These are phyloP conservation scores for Chytriomyces hyalinus DNA, from an alignment of 192 early-diverging fungal genomes.

Conservation along the genomic window DNA sequence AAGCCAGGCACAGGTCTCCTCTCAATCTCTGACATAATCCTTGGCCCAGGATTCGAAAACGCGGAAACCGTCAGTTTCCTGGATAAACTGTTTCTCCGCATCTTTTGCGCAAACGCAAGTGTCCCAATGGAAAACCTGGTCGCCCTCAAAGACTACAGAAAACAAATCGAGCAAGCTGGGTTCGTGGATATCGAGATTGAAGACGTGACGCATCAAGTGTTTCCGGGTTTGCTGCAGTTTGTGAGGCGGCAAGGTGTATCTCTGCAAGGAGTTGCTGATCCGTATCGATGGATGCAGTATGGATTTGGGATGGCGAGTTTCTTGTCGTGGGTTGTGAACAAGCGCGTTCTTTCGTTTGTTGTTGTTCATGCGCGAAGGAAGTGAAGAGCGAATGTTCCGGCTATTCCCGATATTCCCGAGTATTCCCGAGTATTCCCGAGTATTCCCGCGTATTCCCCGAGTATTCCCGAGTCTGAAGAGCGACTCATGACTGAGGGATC, in stretches of 20 bases:
- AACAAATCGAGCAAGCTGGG: constrained; percentile 4
- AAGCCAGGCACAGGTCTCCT: constrained; percentile 18
- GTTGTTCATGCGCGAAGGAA: constrained; percentile 12
- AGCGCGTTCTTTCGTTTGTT: constrained; percentile 9
- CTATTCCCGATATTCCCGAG: too few species aligned
- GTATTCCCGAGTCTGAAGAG: too few species aligned
- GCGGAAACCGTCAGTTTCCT: background rate
- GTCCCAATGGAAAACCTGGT: constrained; percentile 44
- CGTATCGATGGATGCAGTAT: constrained; percentile 8
- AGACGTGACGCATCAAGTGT: constrained; percentile 46
- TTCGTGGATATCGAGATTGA: constrained; percentile 38
- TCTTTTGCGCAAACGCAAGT: constrained; percentile 26
- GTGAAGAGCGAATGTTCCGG: background rate
- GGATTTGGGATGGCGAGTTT: constrained; percentile 6
- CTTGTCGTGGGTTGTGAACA: background rate
- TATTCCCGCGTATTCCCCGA: too few species aligned
- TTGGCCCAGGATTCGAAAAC: constrained; percentile 14
- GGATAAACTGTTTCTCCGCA: constrained; percentile 1
- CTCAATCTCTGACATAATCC: constrained; percentile 39
- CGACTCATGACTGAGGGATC: too few species aligned
- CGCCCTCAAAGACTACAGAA: constrained; percentile 16
- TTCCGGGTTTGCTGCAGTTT: constrained; percentile 43
- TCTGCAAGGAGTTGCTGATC: background rate
- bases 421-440: too few species aligned
- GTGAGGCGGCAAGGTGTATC: background rate